Evolutionary conservation across 176 grass and related monocot genomes (phyloP), one percentile per base, ranked within the genome.

Genomic region (Aegilops bicornis): DNA sequence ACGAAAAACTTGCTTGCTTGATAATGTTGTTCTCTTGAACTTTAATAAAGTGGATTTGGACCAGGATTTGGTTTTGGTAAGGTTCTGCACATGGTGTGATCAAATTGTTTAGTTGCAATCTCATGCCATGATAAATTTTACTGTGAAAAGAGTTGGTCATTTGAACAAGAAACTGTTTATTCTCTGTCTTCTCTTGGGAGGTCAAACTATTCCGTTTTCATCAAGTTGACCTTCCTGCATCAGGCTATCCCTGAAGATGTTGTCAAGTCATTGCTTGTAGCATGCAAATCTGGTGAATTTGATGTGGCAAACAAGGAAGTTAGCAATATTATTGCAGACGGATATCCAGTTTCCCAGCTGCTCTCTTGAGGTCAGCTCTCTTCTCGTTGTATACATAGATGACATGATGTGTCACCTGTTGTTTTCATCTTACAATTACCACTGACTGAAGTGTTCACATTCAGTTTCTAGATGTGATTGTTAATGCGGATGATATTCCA

Each of bases 201-300:
- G 25, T 56, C 14, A 59, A 74, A 84, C 17, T 83, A 31, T 61
- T 86, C 35, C 50, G 69, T 63, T 86, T 63, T 86, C 33, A 64
- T 91, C 33, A 62, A 48, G 13, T 78, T 72, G 42, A 15, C 23
- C 33, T 89, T 86, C 33, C 15, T 81, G 8, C 90, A 61, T 90
- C 83, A 99, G 97, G 90, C 93, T 83, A 96, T 99, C 82, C 94
- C 97, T 78, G 84, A 92, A 40, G 90, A 91, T 69, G 87, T 91
- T 86, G 90, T 99, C 42, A 84, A 93, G 88, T 91, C 92, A 88
- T 73, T 99, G 73, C 84, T 96, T 68, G 83, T 63, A 19, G 89
- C 90, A 77, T 99, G 97, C 88, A 91, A 88, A 82, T 96, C 92
- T 96, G 94, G 94, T 67, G 92, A 99, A 83, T 99, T 99, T 86